phyloP scores from a whole-genome alignment of 2,329 filamentous ascomycete species.

The Raffaelea albimanens region DNA sequence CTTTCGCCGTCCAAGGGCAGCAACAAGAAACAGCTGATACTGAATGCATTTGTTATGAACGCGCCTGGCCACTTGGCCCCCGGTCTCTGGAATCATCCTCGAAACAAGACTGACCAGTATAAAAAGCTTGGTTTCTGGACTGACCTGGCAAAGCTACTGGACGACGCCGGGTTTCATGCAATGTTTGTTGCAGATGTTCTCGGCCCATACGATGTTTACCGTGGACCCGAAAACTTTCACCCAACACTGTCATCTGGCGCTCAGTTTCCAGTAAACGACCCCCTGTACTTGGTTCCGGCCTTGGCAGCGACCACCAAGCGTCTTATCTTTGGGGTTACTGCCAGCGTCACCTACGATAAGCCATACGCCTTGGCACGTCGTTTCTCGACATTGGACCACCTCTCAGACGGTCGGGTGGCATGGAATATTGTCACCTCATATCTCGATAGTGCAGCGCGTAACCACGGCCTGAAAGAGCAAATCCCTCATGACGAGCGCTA shows the following conservation, averaged over 20 bases:
- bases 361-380: slow-evolving; percentile 8
- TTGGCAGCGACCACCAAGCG: slow-evolving; percentile 9
- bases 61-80: slow-evolving; percentile 10
- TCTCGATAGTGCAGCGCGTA: slow-evolving; percentile 6
- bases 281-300: slow-evolving; percentile 7
- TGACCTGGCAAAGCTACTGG: slow-evolving; percentile 9
- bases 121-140: slow-evolving; percentile 9
- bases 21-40: slow-evolving; percentile 25
- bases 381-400: slow-evolving; percentile 9
- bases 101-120: slow-evolving; percentile 10
- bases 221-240: slow-evolving; percentile 8
- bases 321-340: slow-evolving; percentile 9
- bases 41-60: slow-evolving; percentile 31
- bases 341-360: slow-evolving; percentile 5
- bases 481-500: slow-evolving; percentile 11
- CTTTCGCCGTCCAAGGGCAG: no score
- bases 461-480: slow-evolving; percentile 7
- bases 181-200: slow-evolving; percentile 12
- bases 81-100: slow-evolving; percentile 11
- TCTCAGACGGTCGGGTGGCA: slow-evolving; percentile 6
- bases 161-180: slow-evolving; percentile 10
- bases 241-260: slow-evolving; percentile 8
- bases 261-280: slow-evolving; percentile 12
- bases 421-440: slow-evolving; percentile 11
- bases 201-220: slow-evolving; percentile 11